Conservation (phyloP, 2,329 filamentous ascomycete genomes). For the Lachnellula arida region DNA sequence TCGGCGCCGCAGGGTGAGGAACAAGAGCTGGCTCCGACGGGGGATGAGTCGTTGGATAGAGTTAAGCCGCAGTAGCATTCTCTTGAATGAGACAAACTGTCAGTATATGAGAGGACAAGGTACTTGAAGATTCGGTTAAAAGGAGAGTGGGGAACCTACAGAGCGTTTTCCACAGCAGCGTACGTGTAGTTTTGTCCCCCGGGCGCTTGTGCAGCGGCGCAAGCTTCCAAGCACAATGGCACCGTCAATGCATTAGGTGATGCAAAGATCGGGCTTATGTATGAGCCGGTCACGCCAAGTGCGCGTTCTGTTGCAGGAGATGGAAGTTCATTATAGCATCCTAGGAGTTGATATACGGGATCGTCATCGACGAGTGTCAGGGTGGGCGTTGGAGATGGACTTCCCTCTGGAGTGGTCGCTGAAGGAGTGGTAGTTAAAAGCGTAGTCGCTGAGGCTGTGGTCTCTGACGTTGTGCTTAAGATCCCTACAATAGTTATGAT, state of each 20-base stretch:
- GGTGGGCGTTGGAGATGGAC: background rate
- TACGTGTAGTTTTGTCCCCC: slow-evolving; percentile 12
- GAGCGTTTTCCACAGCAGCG: slow-evolving; percentile 13
- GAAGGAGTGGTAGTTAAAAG: background rate
- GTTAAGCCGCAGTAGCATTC: slow-evolving; percentile 16
- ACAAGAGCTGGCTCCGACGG: slow-evolving; percentile 1
- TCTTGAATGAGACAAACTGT: background rate
- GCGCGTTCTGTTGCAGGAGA: background rate
- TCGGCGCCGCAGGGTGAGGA: slow-evolving; percentile 10
- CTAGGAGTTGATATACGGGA: slow-evolving; percentile 7
- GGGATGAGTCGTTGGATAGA: slow-evolving; percentile 8
- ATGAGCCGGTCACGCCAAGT: slow-evolving; percentile 9
- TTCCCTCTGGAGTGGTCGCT: background rate
- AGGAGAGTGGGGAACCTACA: slow-evolving; percentile 1
- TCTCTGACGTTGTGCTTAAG: background rate
- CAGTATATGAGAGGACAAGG: background rate
- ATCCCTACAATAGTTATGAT: background rate
- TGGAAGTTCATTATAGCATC: slow-evolving; percentile 18
- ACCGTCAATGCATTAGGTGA: slow-evolving; percentile 11
- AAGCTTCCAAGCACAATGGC: slow-evolving; percentile 14
- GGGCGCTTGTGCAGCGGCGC: slow-evolving; percentile 1
- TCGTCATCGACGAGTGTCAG: background rate
- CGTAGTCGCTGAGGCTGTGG: background rate
- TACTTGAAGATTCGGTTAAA: background rate
- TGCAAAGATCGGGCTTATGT: slow-evolving; percentile 9